Percentiles rank a stretch among this genome's conserved stretches.
Evolutionary conservation across 805 yeast genomes (phyloP).

Genomic region (Wickerhamomyces rabaulensis): DNA sequence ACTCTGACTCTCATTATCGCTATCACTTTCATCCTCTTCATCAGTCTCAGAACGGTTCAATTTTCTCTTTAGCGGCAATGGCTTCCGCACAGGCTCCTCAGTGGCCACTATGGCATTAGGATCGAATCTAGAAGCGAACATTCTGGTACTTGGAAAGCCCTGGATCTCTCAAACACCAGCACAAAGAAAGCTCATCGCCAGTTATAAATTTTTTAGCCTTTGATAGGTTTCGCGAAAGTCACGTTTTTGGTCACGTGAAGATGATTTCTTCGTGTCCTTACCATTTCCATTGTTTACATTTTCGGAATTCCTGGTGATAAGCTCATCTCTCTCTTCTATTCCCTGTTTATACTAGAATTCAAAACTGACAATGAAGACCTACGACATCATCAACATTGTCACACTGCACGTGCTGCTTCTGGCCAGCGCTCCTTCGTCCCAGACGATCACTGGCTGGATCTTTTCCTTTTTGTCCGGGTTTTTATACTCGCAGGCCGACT

Average conservation of each 20-base stretch:
- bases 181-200: constrained; percentile 2
- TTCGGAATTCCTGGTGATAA: no score
- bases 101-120: constrained; percentile 31
- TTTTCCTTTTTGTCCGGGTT: no score
- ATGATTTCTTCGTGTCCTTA: no score
- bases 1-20: constrained; percentile 12
- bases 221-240: background rate
- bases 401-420: background rate
- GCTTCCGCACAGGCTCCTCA: constrained; percentile 3
- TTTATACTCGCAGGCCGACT: no score
- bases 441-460: no score
- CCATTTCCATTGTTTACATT: no score
- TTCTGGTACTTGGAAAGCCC: background rate
- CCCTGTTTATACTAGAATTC: no score
- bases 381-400: background rate
- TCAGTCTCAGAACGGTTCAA: constrained; percentile 7
- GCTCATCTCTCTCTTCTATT: background rate
- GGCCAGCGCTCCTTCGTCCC: background rate
- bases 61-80: constrained; percentile 17
- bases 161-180: background rate
- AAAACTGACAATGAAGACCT: no score
- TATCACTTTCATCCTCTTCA: constrained; percentile 6
- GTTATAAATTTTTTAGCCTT: background rate
- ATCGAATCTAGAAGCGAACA: constrained; percentile 67
- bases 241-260: no score